A percentile compares a stretch with the other conserved stretches of the same genome.
phyloP scores from a whole-genome alignment of 2,329 filamentous ascomycete species.

The Aspergillus fructus region DNA sequence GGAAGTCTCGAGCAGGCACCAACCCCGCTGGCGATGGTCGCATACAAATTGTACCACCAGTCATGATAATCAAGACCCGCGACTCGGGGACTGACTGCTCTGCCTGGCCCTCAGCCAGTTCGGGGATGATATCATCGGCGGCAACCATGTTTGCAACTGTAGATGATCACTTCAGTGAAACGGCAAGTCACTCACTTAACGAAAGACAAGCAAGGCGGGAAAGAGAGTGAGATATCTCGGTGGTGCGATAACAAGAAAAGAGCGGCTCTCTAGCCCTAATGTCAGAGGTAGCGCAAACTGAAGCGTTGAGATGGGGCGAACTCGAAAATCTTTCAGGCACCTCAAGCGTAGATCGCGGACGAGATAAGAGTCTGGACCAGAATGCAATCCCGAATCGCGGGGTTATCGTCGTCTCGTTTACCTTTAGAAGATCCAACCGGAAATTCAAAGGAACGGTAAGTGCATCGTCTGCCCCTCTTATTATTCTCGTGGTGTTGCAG shows the following conservation, averaged over 20 bases:
- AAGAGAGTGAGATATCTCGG: background rate
- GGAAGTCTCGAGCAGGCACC: conserved; percentile 75
- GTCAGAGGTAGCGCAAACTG: background rate
- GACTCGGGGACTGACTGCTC: conserved; percentile 62
- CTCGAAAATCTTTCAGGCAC: conserved; percentile 9
- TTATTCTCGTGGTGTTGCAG: background rate
- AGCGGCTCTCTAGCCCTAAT: background rate
- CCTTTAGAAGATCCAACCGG: background rate
- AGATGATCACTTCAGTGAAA: background rate
- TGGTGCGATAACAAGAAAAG: background rate
- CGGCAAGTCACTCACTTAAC: background rate
- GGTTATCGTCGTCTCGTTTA: background rate
- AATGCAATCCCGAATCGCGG: background rate
- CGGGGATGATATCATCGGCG: conserved; percentile 22
- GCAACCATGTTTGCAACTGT: conserved; percentile 20
- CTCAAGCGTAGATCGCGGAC: conserved; percentile 2
- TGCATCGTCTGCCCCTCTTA: background rate
- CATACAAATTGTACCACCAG: conserved; percentile 84
- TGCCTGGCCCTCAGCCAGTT: conserved; percentile 20
- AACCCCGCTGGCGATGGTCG: conserved; percentile 75
- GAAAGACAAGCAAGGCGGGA: background rate
- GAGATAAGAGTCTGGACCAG: conserved; percentile 7
- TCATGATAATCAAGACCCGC: conserved; percentile 85
- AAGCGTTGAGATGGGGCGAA: background rate
- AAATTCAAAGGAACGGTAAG: background rate